These are phyloP conservation scores for Aureobasidium sp. DNA, from an alignment of 2,329 filamentous ascomycete genomes.

Conservation along the genomic window DNA sequence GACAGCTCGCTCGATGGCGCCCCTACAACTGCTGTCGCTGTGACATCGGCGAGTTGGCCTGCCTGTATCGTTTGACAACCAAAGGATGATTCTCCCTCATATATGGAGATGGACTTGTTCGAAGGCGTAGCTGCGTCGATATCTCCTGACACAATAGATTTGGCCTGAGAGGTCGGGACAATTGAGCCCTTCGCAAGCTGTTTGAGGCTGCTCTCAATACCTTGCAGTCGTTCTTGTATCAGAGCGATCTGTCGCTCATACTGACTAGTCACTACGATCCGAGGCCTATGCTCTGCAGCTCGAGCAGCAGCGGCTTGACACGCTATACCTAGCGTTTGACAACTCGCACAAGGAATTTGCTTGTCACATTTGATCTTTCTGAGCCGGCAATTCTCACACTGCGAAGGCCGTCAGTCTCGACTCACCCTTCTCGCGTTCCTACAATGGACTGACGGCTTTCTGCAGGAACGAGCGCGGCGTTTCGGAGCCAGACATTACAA, in stretches of 20 bases:
- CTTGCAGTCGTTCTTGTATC: conserved; percentile 13
- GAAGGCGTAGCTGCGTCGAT: background rate
- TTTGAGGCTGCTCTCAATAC: conserved; percentile 14
- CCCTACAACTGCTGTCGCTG: conserved; percentile 10
- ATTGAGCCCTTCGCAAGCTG: background rate
- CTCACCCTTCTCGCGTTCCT: background rate
- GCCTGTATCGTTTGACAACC: conserved; percentile 11
- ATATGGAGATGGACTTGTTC: background rate
- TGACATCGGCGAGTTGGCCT: conserved; percentile 15
- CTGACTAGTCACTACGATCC: background rate
- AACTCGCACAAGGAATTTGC: conserved; percentile 16
- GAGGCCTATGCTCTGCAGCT: background rate
- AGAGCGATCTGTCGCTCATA: conserved; percentile 16
- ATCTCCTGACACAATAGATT: too few species aligned
- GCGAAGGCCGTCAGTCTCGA: conserved; percentile 1
- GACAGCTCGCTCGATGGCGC: conserved; percentile 14
- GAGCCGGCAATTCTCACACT: conserved; percentile 18
- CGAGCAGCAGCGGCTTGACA: conserved; percentile 9
- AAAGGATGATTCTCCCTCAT: conserved; percentile 17
- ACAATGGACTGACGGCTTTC: conserved; percentile 9
- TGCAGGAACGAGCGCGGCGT: background rate
- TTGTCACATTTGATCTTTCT: conserved; percentile 18
- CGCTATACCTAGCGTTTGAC: conserved; percentile 13
- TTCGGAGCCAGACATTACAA: background rate
- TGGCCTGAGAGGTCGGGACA: background rate